These are phyloP conservation scores for Ceratocystis colombiana DNA, from an alignment of 2,329 filamentous ascomycete species.

Conservation along the genomic window DNA sequence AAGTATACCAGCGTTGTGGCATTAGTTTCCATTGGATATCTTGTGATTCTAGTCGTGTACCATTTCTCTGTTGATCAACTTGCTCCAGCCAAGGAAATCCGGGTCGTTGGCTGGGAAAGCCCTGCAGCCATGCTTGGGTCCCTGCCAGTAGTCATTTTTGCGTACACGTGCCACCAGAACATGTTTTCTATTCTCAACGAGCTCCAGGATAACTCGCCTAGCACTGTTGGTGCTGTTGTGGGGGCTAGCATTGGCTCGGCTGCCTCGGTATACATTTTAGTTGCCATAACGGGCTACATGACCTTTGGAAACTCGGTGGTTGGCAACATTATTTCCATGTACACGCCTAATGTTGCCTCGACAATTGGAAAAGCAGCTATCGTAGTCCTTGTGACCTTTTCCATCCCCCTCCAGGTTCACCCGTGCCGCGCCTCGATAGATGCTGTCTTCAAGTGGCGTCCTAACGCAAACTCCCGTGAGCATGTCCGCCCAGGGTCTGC, in stretches of 20 bases:
- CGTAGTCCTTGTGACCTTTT: constrained; percentile 91
- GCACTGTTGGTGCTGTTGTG: constrained; percentile 65
- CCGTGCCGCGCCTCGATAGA: constrained; percentile 92
- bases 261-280: constrained; percentile 76
- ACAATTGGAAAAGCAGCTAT: constrained; percentile 94
- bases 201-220: constrained; percentile 71
- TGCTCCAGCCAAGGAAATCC: constrained; percentile 61
- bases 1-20: constrained; percentile 95
- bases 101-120: constrained; percentile 68
- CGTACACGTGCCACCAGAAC: constrained; percentile 99
- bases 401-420: constrained; percentile 88
- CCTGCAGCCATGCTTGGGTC: constrained; percentile 69
- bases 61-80: constrained; percentile 78
- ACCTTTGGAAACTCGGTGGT: constrained; percentile 84
- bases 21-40: constrained; percentile 83
- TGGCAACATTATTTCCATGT: constrained; percentile 92
- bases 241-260: constrained; percentile 76
- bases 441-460: constrained; percentile 87
- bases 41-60: constrained; percentile 85
- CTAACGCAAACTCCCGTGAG: constrained; percentile 36
- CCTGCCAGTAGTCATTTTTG: constrained; percentile 92
- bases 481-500: constrained; percentile 36
- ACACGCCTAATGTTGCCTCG: constrained; percentile 65
- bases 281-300: constrained; percentile 89
- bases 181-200: constrained; percentile 99